phyloP scores from a whole-genome alignment of 2,329 filamentous ascomycete genomes.

The Chalaropsis ovoidea region DNA sequence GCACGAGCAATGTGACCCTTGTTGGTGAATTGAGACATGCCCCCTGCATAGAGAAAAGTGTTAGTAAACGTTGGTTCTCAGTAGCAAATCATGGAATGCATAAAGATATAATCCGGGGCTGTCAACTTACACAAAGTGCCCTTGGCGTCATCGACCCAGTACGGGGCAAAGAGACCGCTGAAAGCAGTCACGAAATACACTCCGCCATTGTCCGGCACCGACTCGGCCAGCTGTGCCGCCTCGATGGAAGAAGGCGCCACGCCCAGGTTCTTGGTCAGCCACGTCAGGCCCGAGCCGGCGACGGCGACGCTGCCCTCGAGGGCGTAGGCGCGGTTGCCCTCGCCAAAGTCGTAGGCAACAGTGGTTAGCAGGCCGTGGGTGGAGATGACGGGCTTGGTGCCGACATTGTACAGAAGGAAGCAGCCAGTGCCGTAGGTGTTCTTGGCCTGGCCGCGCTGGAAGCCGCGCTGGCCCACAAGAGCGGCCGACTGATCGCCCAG shows the following conservation, averaged over 20 bases:
- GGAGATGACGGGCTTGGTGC: constrained; percentile 74
- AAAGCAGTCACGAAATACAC: constrained; percentile 85
- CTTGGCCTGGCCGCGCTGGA: constrained; percentile 71
- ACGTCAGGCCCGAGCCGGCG: constrained; percentile 70
- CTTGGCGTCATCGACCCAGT: constrained; percentile 89
- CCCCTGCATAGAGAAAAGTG: constrained; percentile 41
- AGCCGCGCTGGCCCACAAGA: constrained; percentile 75
- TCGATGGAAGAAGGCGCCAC: constrained; percentile 45
- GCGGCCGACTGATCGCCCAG: constrained; percentile 80
- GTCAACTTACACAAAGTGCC: constrained; percentile 62
- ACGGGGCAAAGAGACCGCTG: constrained; percentile 80
- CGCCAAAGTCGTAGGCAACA: constrained; percentile 71
- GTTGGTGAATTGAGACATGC: constrained; percentile 75
- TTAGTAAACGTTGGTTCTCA: constrained; percentile 14
- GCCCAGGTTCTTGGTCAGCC: constrained; percentile 54
- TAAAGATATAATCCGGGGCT: not conserved
- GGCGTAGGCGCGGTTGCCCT: constrained; percentile 55
- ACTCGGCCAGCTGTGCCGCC: constrained; percentile 43
- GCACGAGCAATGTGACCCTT: constrained; percentile 80
- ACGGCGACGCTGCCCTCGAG: constrained; percentile 78
- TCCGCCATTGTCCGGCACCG: constrained; percentile 63
- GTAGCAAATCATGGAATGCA: not conserved
- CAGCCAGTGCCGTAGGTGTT: constrained; percentile 88
- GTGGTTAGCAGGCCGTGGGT: constrained; percentile 75
- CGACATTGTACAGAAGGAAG: constrained; percentile 83